phyloP scores from a whole-genome alignment of 2,329 filamentous ascomycete species.

The Aspergillus sp. region DNA sequence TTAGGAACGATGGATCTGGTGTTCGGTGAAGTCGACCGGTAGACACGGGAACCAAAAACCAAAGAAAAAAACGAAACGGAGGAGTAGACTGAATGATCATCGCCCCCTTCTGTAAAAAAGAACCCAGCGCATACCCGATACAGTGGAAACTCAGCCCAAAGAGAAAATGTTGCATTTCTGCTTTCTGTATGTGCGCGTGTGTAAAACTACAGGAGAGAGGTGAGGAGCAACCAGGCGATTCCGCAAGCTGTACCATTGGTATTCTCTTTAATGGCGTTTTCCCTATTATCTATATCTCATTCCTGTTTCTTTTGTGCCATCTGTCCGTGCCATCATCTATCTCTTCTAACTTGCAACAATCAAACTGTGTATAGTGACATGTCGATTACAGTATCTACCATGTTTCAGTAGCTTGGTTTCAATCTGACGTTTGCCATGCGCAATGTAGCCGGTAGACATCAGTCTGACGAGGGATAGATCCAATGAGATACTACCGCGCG shows the following conservation, averaged over 20 bases:
- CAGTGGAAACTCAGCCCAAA: background rate
- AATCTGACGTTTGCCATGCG: no score
- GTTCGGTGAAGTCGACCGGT: constrained; percentile 69
- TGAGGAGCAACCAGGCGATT: background rate
- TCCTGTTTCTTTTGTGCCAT: background rate
- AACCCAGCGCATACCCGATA: background rate
- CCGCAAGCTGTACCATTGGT: constrained; percentile 13
- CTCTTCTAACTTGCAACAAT: background rate
- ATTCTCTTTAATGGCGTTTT: constrained; percentile 30
- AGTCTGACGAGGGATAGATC: no score
- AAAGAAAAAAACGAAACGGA: constrained; percentile 7
- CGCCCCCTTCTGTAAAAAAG: background rate
- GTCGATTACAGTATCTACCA: background rate
- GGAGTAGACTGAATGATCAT: background rate
- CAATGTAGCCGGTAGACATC: no score
- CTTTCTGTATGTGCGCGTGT: no score
- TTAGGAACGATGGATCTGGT: constrained; percentile 76
- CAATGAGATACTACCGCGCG: no score
- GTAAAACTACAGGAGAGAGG: background rate
- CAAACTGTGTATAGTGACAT: background rate
- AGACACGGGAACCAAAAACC: constrained; percentile 21
- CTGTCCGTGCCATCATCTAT: constrained; percentile 8
- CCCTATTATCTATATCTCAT: constrained; percentile 17
- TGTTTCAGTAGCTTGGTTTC: background rate
- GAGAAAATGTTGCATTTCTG: no score